These are phyloP conservation scores for Funneliformis mosseae DNA, from an alignment of 192 early-diverging fungal species.

Conservation along the genomic window DNA sequence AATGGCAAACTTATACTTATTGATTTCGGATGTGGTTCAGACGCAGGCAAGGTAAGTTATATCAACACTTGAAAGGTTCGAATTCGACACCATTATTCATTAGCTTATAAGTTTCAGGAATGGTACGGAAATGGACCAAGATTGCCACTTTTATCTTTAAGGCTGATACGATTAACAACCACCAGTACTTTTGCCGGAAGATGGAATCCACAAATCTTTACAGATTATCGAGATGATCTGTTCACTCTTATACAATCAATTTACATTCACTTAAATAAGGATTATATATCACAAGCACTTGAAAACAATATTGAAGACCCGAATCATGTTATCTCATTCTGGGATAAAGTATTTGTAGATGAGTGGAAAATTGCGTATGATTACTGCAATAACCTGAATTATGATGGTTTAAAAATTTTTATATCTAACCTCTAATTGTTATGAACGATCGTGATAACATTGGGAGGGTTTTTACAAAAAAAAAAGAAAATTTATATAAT, in stretches of 20 bases:
- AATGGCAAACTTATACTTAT: neutral
- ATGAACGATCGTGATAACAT: no score
- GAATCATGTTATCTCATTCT: neutral
- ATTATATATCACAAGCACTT: neutral
- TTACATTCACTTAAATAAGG: constrained; percentile 12
- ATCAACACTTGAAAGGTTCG: neutral
- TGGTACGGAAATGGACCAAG: constrained; percentile 1
- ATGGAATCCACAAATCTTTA: neutral
- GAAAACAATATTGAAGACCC: neutral
- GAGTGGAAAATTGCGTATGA: neutral
- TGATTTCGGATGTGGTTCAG: constrained; percentile 11
- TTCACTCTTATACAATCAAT: neutral
- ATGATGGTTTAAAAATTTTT: constrained; percentile 6
- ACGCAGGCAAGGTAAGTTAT: neutral
- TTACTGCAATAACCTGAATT: neutral
- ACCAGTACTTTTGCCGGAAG: neutral
- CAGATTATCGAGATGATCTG: constrained; percentile 2
- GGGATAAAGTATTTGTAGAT: constrained; percentile 14
- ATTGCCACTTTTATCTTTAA: constrained; percentile 5
- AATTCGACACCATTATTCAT: neutral
- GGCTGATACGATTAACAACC: neutral
- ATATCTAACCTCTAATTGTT: no score
- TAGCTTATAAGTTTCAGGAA: neutral
- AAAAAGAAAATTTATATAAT: no score
- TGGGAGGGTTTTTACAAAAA: no score